A percentile compares a stretch with the other conserved stretches of the same genome.
Evolutionary conservation across 495 filamentous ascomycete genomes (phyloP).

Genomic region (Neurospora cerealis): DNA sequence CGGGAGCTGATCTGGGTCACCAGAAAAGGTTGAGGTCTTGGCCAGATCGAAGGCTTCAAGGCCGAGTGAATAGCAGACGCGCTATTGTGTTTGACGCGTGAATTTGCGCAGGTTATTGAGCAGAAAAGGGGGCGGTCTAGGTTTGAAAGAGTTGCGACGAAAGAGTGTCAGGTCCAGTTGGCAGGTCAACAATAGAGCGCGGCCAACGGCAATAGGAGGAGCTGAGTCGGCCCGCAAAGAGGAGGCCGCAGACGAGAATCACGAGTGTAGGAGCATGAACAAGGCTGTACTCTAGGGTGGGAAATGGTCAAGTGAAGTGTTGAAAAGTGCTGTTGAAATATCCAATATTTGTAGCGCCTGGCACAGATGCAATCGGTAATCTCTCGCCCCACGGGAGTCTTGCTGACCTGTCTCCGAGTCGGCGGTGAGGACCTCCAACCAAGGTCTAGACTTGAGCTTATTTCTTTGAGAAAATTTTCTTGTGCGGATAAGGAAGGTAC

Average conservation of each 20-base stretch:
- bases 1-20: not conserved
- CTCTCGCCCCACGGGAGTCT: not conserved
- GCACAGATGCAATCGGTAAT: not conserved
- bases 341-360: not conserved
- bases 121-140: not conserved
- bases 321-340: not conserved
- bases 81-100: not conserved
- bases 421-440: not conserved
- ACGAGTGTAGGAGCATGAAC: not conserved
- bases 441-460: not conserved
- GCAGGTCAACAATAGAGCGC: not conserved
- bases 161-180: not conserved
- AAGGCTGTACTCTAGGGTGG: not conserved
- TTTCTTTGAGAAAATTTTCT: not conserved
- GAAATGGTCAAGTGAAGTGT: not conserved
- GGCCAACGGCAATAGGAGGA: not conserved
- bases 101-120: not conserved
- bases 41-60: not conserved
- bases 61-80: not conserved
- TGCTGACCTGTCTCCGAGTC: not conserved
- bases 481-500: not conserved
- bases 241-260: not conserved
- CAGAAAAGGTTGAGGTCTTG: not conserved
- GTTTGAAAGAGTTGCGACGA: not conserved
- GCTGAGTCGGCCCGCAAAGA: not conserved